These are phyloP conservation scores for Acanthamoeba lenticulata DNA, from an alignment of 208 protist genomes.

Conservation along the genomic window DNA sequence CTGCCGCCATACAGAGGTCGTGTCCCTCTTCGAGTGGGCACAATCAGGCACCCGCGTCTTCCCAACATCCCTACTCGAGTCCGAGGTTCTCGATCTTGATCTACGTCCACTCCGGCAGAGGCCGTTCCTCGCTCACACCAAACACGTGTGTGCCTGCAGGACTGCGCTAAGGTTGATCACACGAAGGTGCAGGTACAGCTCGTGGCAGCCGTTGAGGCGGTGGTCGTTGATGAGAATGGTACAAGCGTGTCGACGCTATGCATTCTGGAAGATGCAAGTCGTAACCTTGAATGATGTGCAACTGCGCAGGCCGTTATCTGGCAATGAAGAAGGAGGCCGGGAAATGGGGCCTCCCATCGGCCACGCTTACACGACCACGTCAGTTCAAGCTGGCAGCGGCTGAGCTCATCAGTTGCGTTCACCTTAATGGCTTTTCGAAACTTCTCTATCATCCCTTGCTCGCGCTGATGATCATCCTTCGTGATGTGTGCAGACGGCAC, in stretches of 20 bases:
- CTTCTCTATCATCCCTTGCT: too few species aligned
- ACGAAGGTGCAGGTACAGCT: background rate
- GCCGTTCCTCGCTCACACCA: background rate
- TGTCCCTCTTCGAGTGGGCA: conserved; percentile 44
- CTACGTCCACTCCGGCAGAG: too few species aligned
- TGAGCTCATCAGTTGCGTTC: background rate
- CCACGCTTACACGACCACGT: background rate
- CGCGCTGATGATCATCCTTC: too few species aligned
- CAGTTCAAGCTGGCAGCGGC: conserved; percentile 31
- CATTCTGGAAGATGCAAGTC: too few species aligned
- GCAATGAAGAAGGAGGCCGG: background rate
- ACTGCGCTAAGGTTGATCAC: background rate
- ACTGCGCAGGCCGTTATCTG: background rate
- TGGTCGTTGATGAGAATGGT: background rate
- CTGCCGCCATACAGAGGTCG: conserved; percentile 2
- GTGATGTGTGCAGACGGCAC: too few species aligned
- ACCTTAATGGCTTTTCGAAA: too few species aligned
- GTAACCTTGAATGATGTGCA: background rate
- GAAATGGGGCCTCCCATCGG: background rate
- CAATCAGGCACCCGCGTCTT: background rate
- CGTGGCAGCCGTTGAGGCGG: background rate
- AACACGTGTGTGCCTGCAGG: too few species aligned
- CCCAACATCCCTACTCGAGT: background rate
- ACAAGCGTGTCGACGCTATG: background rate
- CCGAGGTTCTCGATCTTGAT: background rate